A percentile compares a stretch with the other conserved stretches of the same genome.
phyloP scores from a whole-genome alignment of 2,329 filamentous ascomycete species.

The Fusarium sp. region DNA sequence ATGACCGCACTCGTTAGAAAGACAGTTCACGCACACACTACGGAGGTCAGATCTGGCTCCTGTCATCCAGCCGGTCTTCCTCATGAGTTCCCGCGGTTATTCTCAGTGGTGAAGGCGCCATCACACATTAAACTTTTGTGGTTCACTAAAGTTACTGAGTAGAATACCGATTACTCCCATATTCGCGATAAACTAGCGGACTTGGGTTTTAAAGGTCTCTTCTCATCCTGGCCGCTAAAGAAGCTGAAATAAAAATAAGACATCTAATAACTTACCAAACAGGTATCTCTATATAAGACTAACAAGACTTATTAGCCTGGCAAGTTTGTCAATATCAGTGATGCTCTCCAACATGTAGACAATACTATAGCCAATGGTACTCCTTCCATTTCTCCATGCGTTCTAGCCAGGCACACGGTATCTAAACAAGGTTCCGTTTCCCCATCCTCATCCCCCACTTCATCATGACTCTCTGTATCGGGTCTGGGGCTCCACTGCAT shows the following conservation, averaged over 20 bases:
- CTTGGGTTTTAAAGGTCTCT: background rate
- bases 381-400: conserved; percentile 19
- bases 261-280: background rate
- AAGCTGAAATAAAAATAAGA: background rate
- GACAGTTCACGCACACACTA: background rate
- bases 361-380: background rate
- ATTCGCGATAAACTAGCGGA: background rate
- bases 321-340: background rate
- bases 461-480: conserved; percentile 2
- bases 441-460: conserved; percentile 33
- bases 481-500: conserved; percentile 9
- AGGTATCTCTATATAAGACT: background rate
- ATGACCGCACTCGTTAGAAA: background rate
- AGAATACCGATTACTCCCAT: background rate
- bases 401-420: conserved; percentile 14
- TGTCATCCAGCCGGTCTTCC: conserved; percentile 30
- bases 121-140: background rate
- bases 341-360: background rate
- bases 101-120: background rate
- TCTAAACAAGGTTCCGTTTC: conserved; percentile 30
- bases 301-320: background rate
- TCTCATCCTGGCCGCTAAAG: background rate
- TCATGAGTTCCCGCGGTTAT: conserved; percentile 37
- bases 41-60: conserved; percentile 8
- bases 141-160: background rate